phyloP scores from a whole-genome alignment of 2,329 filamentous ascomycete species.

The Lachnellula arida region DNA sequence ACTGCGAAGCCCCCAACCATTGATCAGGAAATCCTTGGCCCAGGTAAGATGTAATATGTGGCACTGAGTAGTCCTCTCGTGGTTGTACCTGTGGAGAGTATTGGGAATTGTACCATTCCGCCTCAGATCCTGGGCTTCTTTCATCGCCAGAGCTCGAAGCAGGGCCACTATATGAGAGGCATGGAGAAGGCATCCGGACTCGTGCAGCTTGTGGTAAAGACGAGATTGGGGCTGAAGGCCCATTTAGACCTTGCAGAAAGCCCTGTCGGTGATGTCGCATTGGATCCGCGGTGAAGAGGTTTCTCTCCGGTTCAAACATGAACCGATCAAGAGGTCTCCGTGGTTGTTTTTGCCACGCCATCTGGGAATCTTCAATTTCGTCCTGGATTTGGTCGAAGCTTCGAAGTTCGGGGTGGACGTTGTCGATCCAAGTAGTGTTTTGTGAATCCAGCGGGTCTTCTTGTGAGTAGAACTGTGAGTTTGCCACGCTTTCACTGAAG shows the following conservation, averaged over 20 bases:
- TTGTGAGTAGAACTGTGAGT: constrained; percentile 6
- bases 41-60: constrained; percentile 4
- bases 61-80: constrained; percentile 11
- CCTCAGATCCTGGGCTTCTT: constrained; percentile 18
- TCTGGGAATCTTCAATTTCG: background rate
- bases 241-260: background rate
- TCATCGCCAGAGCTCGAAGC: constrained; percentile 20
- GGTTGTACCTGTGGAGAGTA: constrained; percentile 10
- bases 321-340: constrained; percentile 19
- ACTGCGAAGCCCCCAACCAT: background rate
- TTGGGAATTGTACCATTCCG: constrained; percentile 17
- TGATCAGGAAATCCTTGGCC: constrained; percentile 9
- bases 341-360: constrained; percentile 7
- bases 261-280: background rate
- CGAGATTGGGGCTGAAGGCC: constrained; percentile 11
- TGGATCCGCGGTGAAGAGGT: constrained; percentile 13
- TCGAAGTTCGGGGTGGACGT: constrained; percentile 19
- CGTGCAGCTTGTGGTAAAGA: constrained; percentile 14
- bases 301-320: constrained; percentile 14
- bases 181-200: constrained; percentile 20
- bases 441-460: constrained; percentile 8
- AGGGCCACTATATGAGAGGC: constrained; percentile 20
- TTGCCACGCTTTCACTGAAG: constrained; percentile 7
- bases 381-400: constrained; percentile 1
- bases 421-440: constrained; percentile 9